Conservation (phyloP, 2,329 filamentous ascomycete species). For the Bipolaris victoriae region DNA sequence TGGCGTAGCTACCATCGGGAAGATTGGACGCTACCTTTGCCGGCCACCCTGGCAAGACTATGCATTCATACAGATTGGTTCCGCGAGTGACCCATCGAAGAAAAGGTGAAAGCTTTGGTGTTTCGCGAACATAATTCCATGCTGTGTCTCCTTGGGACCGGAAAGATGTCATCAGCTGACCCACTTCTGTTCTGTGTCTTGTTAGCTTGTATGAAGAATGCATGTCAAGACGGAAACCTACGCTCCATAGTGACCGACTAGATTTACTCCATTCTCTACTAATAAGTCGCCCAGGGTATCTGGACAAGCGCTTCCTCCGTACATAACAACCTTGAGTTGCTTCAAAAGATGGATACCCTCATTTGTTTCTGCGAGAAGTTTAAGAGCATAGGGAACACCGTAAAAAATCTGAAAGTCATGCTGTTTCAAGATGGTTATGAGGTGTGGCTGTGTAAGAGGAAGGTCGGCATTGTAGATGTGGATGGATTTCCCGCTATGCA, state of each 20-base stretch:
- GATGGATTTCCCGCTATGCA: constrained; percentile 33
- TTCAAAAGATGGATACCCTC: constrained; percentile 60
- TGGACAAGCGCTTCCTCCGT: constrained; percentile 64
- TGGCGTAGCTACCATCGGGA: constrained; percentile 29
- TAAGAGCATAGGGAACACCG: constrained; percentile 68
- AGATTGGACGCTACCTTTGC: constrained; percentile 39
- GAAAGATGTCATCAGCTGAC: constrained; percentile 68
- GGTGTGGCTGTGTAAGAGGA: constrained; percentile 27
- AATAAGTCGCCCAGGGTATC: constrained; percentile 63
- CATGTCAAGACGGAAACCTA: constrained; percentile 23
- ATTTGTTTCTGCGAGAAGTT: constrained; percentile 65
- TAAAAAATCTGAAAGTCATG: constrained; percentile 63
- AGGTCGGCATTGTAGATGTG: constrained; percentile 35
- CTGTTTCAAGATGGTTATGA: constrained; percentile 24
- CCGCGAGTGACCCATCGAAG: constrained; percentile 49
- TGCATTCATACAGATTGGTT: constrained; percentile 50
- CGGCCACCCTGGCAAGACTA: constrained; percentile 46
- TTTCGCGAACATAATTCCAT: constrained; percentile 65
- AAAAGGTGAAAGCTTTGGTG: constrained; percentile 51
- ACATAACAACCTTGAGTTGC: constrained; percentile 61
- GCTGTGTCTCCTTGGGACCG: constrained; percentile 60
- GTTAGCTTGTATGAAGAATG: background rate
- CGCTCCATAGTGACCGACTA: constrained; percentile 65
- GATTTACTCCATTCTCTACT: constrained; percentile 59
- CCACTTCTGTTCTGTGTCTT: constrained; percentile 61